phyloP scores from a whole-genome alignment of 2,329 filamentous ascomycete species.

The Alternaria arbusti region DNA sequence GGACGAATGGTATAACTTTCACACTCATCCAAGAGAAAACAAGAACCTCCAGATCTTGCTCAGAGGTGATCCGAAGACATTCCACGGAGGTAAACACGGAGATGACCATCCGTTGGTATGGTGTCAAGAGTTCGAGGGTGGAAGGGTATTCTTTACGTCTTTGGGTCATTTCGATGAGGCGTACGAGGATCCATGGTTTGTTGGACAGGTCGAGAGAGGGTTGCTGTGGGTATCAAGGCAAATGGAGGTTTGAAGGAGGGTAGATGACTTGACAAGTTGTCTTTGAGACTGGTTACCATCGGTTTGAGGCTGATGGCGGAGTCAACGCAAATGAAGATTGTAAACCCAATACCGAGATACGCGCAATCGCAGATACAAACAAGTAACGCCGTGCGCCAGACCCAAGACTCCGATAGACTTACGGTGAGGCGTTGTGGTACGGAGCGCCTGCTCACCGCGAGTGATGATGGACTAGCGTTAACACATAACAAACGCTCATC shows the following conservation, averaged over 20 bases:
- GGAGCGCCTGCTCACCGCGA: too few species aligned
- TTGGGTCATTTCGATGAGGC: slow-evolving; percentile 39
- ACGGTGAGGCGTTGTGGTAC: too few species aligned
- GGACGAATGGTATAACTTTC: slow-evolving; percentile 43
- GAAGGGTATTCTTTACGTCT: slow-evolving; percentile 29
- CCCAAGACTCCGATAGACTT: too few species aligned
- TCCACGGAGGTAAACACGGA: slow-evolving; percentile 30
- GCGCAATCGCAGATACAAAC: too few species aligned
- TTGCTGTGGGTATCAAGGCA: slow-evolving; percentile 25
- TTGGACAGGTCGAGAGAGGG: slow-evolving; percentile 22
- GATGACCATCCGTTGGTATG: slow-evolving; percentile 37
- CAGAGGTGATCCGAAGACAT: slow-evolving; percentile 25
- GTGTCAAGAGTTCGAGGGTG: slow-evolving; percentile 40
- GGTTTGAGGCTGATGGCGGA: too few species aligned
- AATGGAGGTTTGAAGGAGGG: background rate
- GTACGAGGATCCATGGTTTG: slow-evolving; percentile 33
- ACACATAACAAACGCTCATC: too few species aligned
- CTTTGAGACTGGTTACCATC: too few species aligned
- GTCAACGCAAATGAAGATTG: too few species aligned
- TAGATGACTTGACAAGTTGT: too few species aligned
- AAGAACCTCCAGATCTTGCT: slow-evolving; percentile 26
- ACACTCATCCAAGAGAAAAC: slow-evolving; percentile 30
- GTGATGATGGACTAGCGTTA: too few species aligned
- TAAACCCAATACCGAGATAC: too few species aligned
- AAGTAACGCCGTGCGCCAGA: too few species aligned